phyloP scores from a whole-genome alignment of 176 grass and related monocot species.

The Pontederia paniculata region DNA sequence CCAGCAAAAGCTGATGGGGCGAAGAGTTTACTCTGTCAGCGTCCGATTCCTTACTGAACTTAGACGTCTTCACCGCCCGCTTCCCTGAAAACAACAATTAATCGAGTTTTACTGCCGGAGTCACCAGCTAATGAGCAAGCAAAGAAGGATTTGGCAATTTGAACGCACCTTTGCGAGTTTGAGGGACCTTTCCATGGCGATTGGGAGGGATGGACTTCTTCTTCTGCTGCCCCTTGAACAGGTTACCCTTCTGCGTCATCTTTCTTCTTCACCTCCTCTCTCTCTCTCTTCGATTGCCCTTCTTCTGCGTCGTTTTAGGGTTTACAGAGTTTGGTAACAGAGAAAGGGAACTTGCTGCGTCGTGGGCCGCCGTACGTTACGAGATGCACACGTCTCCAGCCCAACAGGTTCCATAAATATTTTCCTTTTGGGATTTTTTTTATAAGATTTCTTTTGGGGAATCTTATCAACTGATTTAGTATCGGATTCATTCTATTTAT shows the following conservation, averaged over 20 bases:
- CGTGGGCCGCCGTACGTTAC: no score
- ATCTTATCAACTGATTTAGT: no score
- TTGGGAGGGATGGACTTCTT: slow-evolving; percentile 66
- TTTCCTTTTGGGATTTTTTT: no score
- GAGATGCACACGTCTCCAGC: no score
- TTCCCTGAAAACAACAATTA: slow-evolving; percentile 37
- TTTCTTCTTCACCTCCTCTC: no score
- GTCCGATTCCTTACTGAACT: slow-evolving; percentile 58
- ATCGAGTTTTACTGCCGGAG: not conserved
- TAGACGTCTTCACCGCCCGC: slow-evolving; percentile 49
- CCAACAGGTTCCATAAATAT: no score
- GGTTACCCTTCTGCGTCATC: slow-evolving; percentile 87
- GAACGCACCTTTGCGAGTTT: slow-evolving; percentile 53
- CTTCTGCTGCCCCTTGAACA: slow-evolving; percentile 85
- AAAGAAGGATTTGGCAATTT: not conserved
- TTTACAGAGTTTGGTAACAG: no score
- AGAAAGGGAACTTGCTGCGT: no score
- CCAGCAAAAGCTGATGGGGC: not conserved
- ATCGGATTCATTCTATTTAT: no score
- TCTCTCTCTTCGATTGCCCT: no score
- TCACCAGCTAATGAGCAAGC: slow-evolving; percentile 3
- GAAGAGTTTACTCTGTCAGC: slow-evolving; percentile 39
- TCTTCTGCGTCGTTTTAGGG: no score
- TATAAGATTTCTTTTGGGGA: no score
- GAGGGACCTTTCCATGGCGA: slow-evolving; percentile 63